Percentiles rank a stretch among this genome's conserved stretches.
Evolutionary conservation across 805 yeast genomes (phyloP).

Genomic region (Hanseniaspora jakobsenii): DNA sequence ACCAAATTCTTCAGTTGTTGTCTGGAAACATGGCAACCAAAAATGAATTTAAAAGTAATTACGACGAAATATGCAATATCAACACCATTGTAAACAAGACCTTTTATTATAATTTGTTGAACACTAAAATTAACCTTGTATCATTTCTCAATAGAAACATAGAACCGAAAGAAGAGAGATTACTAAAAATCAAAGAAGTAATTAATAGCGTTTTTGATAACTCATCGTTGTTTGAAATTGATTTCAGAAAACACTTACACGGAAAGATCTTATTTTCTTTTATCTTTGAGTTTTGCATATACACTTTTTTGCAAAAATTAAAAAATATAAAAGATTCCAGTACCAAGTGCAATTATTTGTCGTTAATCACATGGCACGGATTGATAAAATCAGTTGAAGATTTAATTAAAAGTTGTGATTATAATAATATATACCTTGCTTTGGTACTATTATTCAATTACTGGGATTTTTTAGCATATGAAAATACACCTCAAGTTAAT

Average conservation of each 20-base stretch:
- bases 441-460: neutral
- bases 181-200: neutral
- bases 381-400: neutral
- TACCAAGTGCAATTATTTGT: no score
- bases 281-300: conserved; percentile 5
- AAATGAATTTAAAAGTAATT: no score
- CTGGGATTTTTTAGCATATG: neutral
- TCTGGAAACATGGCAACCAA: neutral
- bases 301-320: neutral
- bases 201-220: neutral
- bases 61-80: no score
- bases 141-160: neutral
- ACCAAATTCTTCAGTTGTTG: neutral
- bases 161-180: neutral
- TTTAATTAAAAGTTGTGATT: conserved; percentile 2
- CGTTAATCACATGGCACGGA: neutral
- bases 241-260: neutral
- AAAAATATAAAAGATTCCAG: neutral
- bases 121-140: neutral
- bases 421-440: neutral
- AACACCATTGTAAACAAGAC: no score
- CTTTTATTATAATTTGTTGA: neutral
- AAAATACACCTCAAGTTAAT: neutral
- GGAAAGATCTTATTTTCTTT: neutral
- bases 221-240: neutral